Base-by-base conservation (phyloP, 345 rosid genomes). In the Citropsis articulata region DNA sequence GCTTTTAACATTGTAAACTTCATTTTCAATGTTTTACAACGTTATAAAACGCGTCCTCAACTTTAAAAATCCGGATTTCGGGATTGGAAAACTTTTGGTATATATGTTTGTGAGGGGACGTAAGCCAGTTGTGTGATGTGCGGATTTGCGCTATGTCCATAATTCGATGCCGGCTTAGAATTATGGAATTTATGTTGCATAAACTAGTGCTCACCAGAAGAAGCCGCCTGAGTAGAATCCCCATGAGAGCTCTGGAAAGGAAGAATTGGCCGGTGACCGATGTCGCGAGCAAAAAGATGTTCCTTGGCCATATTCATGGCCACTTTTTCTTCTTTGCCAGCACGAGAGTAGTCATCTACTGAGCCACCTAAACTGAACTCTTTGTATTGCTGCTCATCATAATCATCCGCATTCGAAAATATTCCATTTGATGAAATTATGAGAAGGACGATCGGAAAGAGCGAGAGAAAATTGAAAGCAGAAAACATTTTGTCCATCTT, bases 241-340 rank as follows among this genome's bases (percentile, higher is more conserved):
- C 83, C 72, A 4, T 18, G 50, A 35, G 87, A 79, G 75, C 66
- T 28, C 12, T 21, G 56, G 38, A 79, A 19, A 21, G 2, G 66
- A 6, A 80, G 59, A 19, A 14, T 12, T 10, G 72, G 80, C 19
- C 75, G 62, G 19, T 33, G 42, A 38, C 65, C 56, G 18, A 4
- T 4, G 10, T 22, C 30, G 4, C 53, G 59, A 4, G 21, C 18
- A 68, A 56, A 45, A 28, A 80, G 80, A 21, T 80, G 81, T 1
- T 85, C 53, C 14, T 80, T 22, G 27, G 85, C 82, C 59, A 80
- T 65, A 40, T 72, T 67, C 72, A 77, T 69, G 28, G 83, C 83
- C 0, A 71, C 72, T 25, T 22, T 72, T 60, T 77, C 83, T 67
- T 80, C 85, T 53, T 70, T 80, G 7, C 85, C 87, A 19, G 28